Evolutionary conservation across 306 rosid genomes (phyloP).

Genomic region (Abrus precatorius): DNA sequence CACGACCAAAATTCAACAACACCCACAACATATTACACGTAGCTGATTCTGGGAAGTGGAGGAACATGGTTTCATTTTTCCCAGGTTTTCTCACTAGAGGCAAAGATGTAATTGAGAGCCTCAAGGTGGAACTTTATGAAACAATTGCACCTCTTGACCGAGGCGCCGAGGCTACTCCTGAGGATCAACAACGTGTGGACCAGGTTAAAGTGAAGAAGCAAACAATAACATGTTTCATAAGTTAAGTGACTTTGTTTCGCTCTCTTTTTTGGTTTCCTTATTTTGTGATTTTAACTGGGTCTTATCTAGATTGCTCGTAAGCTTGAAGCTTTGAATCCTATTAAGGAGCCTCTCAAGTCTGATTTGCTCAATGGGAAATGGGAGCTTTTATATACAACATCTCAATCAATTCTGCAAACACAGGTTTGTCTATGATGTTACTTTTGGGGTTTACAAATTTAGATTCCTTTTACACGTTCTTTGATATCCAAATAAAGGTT

Average conservation of each 20-base stretch:
- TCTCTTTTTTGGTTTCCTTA: background rate
- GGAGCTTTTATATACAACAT: slow-evolving; percentile 95
- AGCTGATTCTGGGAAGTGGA: slow-evolving; percentile 51
- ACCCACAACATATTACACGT: slow-evolving; percentile 14
- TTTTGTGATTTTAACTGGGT: slow-evolving; percentile 20
- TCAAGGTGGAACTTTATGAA: slow-evolving; percentile 53
- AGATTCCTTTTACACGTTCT: background rate
- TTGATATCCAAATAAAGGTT: background rate
- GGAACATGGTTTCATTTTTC: slow-evolving; percentile 53
- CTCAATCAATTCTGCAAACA: slow-evolving; percentile 76
- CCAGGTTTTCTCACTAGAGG: slow-evolving; percentile 43
- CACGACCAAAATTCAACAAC: slow-evolving; percentile 36
- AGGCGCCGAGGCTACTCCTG: slow-evolving; percentile 51
- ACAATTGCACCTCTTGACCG: slow-evolving; percentile 53
- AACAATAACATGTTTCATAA: slow-evolving; percentile 5
- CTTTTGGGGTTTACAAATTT: slow-evolving; percentile 10
- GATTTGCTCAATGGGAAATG: slow-evolving; percentile 88
- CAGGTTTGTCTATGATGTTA: slow-evolving; percentile 53
- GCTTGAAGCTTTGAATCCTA: slow-evolving; percentile 71
- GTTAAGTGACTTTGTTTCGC: slow-evolving; percentile 10
- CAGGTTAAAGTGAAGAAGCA: slow-evolving; percentile 42
- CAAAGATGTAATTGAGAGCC: slow-evolving; percentile 51
- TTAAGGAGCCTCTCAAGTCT: slow-evolving; percentile 82
- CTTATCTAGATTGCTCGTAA: slow-evolving; percentile 72
- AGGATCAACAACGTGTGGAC: slow-evolving; percentile 57